Percentiles rank a stretch among this genome's conserved stretches.
Conservation (phyloP, 192 early-diverging fungal genomes). For the Funneliformis geosporum region DNA sequence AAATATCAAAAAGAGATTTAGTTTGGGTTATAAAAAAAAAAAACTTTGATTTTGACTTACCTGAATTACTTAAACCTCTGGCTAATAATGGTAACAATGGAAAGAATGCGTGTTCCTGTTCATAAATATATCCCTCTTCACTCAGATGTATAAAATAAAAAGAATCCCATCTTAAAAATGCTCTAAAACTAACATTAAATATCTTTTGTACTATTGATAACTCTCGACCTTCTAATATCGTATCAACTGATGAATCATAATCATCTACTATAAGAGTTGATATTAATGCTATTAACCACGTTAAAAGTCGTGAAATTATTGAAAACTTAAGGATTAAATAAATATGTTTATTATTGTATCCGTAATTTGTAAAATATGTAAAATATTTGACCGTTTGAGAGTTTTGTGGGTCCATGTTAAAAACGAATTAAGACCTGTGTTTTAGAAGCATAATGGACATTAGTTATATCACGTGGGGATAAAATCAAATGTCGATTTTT, state of each 20-base stretch:
- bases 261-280: conserved; percentile 55
- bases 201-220: conserved; percentile 15
- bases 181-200: conserved; percentile 43
- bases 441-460: no score
- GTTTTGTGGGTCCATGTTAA: not conserved
- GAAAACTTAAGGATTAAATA: conserved; percentile 31
- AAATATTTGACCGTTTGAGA: not conserved
- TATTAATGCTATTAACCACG: conserved; percentile 47
- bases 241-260: conserved; percentile 60
- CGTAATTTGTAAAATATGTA: not conserved
- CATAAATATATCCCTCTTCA: conserved; percentile 76
- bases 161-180: conserved; percentile 86
- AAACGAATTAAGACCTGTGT: no score
- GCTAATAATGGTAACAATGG: conserved; percentile 74
- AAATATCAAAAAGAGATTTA: not conserved
- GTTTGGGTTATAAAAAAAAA: not conserved
- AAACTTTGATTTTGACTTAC: conserved; percentile 27
- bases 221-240: conserved; percentile 35
- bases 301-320: conserved; percentile 46
- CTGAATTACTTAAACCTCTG: conserved; percentile 51
- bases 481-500: no score
- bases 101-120: conserved; percentile 90
- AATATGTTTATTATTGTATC: not conserved
- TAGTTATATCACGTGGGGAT: no score
- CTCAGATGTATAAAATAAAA: conserved; percentile 85